Percentiles rank a stretch among this genome's conserved stretches.
These are phyloP conservation scores for Beauveria brongniartii DNA, from an alignment of 2,329 filamentous ascomycete species.

Conservation along the genomic window DNA sequence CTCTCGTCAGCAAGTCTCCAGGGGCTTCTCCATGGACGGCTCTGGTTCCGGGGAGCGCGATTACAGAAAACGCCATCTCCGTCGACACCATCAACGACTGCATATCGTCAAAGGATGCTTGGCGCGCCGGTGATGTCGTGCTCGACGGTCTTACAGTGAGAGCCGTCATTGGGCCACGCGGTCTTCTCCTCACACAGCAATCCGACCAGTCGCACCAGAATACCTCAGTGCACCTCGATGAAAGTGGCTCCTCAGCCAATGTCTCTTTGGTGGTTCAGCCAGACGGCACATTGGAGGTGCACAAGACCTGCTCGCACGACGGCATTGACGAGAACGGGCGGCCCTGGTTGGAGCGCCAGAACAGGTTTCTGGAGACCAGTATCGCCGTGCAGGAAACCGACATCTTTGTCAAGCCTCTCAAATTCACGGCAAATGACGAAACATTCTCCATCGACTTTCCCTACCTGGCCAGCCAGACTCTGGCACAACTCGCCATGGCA, in stretches of 20 bases:
- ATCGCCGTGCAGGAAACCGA: conserved; percentile 1
- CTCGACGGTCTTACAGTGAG: neutral
- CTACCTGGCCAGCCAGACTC: conserved; percentile 5
- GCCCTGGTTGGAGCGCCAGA: conserved; percentile 6
- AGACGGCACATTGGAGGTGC: neutral
- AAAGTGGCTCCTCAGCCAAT: conserved; percentile 4
- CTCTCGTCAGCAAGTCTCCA: neutral
- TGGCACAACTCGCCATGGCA: conserved; percentile 17
- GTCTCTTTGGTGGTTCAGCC: neutral
- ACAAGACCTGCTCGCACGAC: conserved; percentile 2
- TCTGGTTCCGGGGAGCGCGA: neutral
- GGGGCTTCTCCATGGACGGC: neutral
- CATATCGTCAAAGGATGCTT: neutral
- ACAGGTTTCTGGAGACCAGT: neutral
- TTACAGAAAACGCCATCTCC: neutral
- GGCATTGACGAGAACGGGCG: conserved; percentile 9
- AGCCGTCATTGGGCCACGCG: neutral
- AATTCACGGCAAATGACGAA: neutral
- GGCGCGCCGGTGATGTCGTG: neutral
- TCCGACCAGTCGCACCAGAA: neutral
- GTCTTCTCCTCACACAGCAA: neutral
- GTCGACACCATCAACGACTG: conserved; percentile 4
- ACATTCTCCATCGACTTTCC: conserved; percentile 7
- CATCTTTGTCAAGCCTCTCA: conserved; percentile 1
- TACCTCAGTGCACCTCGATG: conserved; percentile 4